These are phyloP conservation scores for Pterula multifida DNA, from an alignment of 1,284 basidiomycete genomes.

Conservation along the genomic window DNA sequence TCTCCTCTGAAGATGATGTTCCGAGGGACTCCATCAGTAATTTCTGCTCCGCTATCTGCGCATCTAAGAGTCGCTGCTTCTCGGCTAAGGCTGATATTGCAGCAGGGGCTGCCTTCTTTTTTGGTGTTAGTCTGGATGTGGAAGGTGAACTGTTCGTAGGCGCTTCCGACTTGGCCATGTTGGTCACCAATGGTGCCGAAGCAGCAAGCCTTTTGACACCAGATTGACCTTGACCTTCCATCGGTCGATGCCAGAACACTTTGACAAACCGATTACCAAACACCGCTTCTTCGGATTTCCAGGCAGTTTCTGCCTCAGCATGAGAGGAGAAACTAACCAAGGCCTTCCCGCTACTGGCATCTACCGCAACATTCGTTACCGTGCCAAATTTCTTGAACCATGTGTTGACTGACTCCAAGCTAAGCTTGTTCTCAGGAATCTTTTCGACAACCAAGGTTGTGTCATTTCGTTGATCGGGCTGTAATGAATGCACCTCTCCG, in stretches of 20 bases:
- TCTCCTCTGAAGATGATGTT: slow-evolving; percentile 59
- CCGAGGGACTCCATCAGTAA: slow-evolving; percentile 64
- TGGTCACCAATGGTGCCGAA: slow-evolving; percentile 60
- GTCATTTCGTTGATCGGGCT: slow-evolving; percentile 54
- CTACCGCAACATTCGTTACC: slow-evolving; percentile 88
- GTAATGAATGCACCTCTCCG: slow-evolving; percentile 53
- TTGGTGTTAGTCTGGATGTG: slow-evolving; percentile 12
- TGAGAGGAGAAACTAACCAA: slow-evolving; percentile 84
- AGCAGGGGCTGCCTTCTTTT: slow-evolving; percentile 24
- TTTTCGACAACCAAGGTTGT: slow-evolving; percentile 92
- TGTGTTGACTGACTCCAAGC: slow-evolving; percentile 67
- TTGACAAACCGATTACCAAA: slow-evolving; percentile 94
- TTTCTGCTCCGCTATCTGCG: slow-evolving; percentile 86
- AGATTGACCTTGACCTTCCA: slow-evolving; percentile 74
- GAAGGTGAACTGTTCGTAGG: slow-evolving; percentile 18
- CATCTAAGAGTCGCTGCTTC: slow-evolving; percentile 69
- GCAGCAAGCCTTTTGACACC: slow-evolving; percentile 70
- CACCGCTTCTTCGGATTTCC: slow-evolving; percentile 88
- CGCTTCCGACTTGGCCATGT: slow-evolving; percentile 24
- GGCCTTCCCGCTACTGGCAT: slow-evolving; percentile 62
- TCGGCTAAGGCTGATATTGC: slow-evolving; percentile 44
- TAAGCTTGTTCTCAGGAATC: slow-evolving; percentile 77
- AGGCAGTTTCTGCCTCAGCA: slow-evolving; percentile 77
- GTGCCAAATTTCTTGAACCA: slow-evolving; percentile 92
- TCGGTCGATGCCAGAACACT: slow-evolving; percentile 85